Conservation (phyloP, 2,329 filamentous ascomycete genomes). For the Polytolypa hystricis region DNA sequence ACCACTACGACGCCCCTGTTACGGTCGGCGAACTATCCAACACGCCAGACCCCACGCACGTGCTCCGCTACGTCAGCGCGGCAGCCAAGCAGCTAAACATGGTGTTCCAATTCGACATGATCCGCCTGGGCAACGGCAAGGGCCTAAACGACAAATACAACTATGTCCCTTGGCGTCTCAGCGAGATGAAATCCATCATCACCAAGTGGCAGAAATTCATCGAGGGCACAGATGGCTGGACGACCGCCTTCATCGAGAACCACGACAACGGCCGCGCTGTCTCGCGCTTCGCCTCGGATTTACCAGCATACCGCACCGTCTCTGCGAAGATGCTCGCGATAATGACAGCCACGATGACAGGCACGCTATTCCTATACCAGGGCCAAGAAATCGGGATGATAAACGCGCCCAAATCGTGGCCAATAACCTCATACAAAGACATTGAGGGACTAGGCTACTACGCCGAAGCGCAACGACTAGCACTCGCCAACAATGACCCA, state of each 20-base stretch:
- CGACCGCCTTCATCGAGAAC: conserved; percentile 52
- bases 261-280: conserved; percentile 51
- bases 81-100: conserved; percentile 53
- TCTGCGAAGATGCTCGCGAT: conserved; percentile 46
- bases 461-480: conserved; percentile 22
- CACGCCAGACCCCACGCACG: conserved; percentile 47
- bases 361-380: conserved; percentile 50
- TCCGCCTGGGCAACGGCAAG: conserved; percentile 43
- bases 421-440: conserved; percentile 33
- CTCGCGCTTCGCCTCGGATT: conserved; percentile 41
- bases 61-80: conserved; percentile 50
- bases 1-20: conserved; percentile 53
- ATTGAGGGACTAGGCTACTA: conserved; percentile 41
- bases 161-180: conserved; percentile 34
- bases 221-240: conserved; percentile 41
- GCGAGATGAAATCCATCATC: conserved; percentile 40
- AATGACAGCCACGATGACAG: conserved; percentile 38
- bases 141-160: conserved; percentile 39
- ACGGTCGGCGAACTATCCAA: conserved; percentile 60
- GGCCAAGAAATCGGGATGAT: conserved; percentile 53
- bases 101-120: conserved; percentile 48
- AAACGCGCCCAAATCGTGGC: conserved; percentile 42
- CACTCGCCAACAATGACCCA: conserved; percentile 20
- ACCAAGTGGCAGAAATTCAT: conserved; percentile 43
- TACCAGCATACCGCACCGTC: conserved; percentile 32